Evolutionary conservation across 371 early-diverging fungal genomes (phyloP), one percentile per base, ranked within the genome.

Genomic region (Mortierella sp.): DNA sequence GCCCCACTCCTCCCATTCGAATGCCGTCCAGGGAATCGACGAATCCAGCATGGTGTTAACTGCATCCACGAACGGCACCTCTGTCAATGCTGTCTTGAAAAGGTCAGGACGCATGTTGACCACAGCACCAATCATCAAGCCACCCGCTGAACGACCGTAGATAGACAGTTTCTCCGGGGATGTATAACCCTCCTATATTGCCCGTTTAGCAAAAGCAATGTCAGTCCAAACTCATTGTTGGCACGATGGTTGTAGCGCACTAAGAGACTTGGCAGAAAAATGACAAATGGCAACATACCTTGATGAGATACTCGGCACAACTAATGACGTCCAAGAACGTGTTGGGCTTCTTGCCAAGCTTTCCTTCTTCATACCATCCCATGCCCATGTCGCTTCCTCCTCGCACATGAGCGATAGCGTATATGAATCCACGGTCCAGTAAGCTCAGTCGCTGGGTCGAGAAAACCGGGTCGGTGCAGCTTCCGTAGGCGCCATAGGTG

Each of bases 301-400:
- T 91, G 76, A 91, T 89, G 31, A 93, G 75, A 75, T 80, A 88
- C 54, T 91, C 90, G 0, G 90, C 91, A 64, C 88, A 90, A 3
- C 88, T 80, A 37, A 89, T 88, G 78, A 93, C 91, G 71, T 93
- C 93, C 51, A 83, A 69, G 72, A 93, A 93, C 3, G 93, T 93
- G 70, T 93, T 93, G 24, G 89, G 88, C 69, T 93, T 93, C 78
- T 91, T 90, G 11, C 50, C 87, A 11, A 92, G 76, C 76, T 93
- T 93, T 43, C 93, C 93, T 70, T 91, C 93, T 53, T 91, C 90
- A 69, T 93, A 93, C 90, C 90, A 89, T n/a, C 77, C 78, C 78
- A 88, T 91, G 11, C 92, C 93, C 90, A 92, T 88, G 48, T 93
- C 93, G 28, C 90, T 88, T 44, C 93, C 93, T 40, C 93, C 93